Percentiles rank a stretch among this genome's conserved stretches.
These are phyloP conservation scores for Fusarium lyarnte DNA, from an alignment of 2,329 filamentous ascomycete species.

Conservation along the genomic window DNA sequence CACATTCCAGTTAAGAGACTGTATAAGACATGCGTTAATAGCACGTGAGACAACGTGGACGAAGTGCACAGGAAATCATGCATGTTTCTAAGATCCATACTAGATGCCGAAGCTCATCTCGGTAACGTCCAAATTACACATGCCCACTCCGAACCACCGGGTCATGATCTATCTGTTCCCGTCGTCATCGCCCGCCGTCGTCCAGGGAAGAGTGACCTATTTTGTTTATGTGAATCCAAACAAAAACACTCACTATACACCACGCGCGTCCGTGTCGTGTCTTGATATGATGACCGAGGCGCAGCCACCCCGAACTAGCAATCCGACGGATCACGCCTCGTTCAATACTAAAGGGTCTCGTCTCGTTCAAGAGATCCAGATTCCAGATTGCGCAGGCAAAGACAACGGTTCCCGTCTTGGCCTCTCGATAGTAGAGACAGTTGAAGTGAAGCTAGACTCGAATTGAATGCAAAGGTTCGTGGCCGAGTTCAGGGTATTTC, in stretches of 20 bases:
- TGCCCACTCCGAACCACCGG: slow-evolving; percentile 28
- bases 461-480: slow-evolving; percentile 1
- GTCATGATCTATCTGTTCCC: slow-evolving; percentile 9
- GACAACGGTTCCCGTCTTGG: slow-evolving; percentile 29
- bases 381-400: slow-evolving; percentile 1
- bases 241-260: slow-evolving; percentile 9
- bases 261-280: slow-evolving; percentile 1
- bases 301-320: not conserved
- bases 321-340: slow-evolving; percentile 2
- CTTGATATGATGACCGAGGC: slow-evolving; percentile 4
- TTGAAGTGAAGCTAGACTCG: not conserved
- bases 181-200: slow-evolving; percentile 32
- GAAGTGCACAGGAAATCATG: slow-evolving; percentile 13
- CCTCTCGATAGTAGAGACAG: slow-evolving; percentile 2
- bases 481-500: slow-evolving; percentile 4
- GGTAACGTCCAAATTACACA: slow-evolving; percentile 23
- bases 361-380: not conserved
- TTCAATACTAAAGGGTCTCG: slow-evolving; percentile 3
- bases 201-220: slow-evolving; percentile 5
- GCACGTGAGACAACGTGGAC: slow-evolving; percentile 10
- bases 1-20: slow-evolving; percentile 18
- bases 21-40: slow-evolving; percentile 12
- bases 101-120: slow-evolving; percentile 36
- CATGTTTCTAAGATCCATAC: slow-evolving; percentile 14
- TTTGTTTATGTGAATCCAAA: slow-evolving; percentile 29